Conservation (phyloP, 2,329 filamentous ascomycete species). For the Nigrospora sphaerica region DNA sequence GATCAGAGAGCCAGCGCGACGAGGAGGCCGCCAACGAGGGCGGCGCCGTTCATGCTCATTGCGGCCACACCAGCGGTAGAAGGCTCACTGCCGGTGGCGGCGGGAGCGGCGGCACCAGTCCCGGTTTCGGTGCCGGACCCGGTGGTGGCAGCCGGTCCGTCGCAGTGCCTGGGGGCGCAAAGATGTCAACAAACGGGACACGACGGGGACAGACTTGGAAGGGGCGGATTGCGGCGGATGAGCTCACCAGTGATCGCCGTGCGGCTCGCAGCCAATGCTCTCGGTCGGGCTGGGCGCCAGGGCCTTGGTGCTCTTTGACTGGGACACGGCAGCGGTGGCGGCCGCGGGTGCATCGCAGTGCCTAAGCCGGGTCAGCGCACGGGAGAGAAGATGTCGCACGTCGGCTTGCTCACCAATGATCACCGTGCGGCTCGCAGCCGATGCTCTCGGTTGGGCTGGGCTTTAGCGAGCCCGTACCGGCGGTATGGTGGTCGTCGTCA, state of each 20-base stretch:
- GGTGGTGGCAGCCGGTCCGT: not conserved
- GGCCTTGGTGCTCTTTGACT: not conserved
- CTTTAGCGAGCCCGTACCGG: constrained; percentile 13
- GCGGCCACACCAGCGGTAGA: not conserved
- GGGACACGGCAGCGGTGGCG: not conserved
- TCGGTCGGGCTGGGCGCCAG: constrained; percentile 6
- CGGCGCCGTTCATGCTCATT: not conserved
- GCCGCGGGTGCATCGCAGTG: constrained; percentile 14
- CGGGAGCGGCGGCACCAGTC: not conserved
- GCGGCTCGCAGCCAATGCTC: constrained; percentile 5
- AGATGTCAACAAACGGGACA: not conserved
- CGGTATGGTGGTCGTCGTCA: constrained; percentile 5
- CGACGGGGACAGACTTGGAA: not conserved
- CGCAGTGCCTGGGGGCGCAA: not conserved
- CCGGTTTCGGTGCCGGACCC: not conserved
- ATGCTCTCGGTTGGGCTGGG: constrained; percentile 27
- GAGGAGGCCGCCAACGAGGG: not conserved
- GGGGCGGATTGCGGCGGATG: too few relatives aligned
- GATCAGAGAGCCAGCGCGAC: not conserved
- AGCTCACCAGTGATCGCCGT: constrained; percentile 6
- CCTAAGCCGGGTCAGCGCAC: not conserved
- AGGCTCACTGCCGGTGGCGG: not conserved
- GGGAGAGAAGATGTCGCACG: not conserved
- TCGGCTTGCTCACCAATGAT: constrained; percentile 25
- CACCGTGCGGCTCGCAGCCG: constrained; percentile 28